Evolutionary conservation across 345 rosid species (phyloP), one percentile per base, ranked within the genome.

Genomic region (Rubroshorea leprosula): DNA sequence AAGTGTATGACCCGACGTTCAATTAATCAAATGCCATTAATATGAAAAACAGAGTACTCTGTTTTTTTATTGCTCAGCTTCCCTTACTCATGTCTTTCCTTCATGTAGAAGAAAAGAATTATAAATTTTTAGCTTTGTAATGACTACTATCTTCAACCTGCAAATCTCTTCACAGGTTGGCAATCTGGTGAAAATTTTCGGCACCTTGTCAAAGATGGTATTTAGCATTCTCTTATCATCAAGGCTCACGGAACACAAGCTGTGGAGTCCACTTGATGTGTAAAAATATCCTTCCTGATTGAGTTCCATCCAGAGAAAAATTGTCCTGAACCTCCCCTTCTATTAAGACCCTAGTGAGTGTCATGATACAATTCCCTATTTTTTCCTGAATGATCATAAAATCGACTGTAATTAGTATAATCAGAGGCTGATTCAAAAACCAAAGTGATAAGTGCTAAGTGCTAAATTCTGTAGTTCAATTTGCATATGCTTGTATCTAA

Each of bases 281-380:
- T 61, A 89, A 25, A 66, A 63, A 54, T n/a, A 92, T 66, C 74
- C 64, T 83, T 22, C 99, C 97, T 1, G 94, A 74, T 69, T 82
- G 76, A 1, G 91, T 66, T 19, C 87, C 91, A 5, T 80, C 91
- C 35, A 93, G 15, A 2, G 13, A 68, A 62, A 65, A 93, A 21
- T 72, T 58, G 13, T 83, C 91, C 66, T 83, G 82, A 56, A 73
- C 47, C 52, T 93, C 88, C 26, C 96, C 96, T 75, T 89, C 96
- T 43, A 87, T 5, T 73, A 84, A 61, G 29, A 83, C 96, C 78
- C 79, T 58, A 10, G 99, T 89, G 27, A 93, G 82, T 22, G 97
- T 93, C 97, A 83, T 80, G 47, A 87, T 79, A 59, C 80, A 78
- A 76, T 72, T 87, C 68, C 99, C 96, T 18, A 85, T 83, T 66